Conservation (phyloP, 257 asterid genomes). For the Plantago major region DNA sequence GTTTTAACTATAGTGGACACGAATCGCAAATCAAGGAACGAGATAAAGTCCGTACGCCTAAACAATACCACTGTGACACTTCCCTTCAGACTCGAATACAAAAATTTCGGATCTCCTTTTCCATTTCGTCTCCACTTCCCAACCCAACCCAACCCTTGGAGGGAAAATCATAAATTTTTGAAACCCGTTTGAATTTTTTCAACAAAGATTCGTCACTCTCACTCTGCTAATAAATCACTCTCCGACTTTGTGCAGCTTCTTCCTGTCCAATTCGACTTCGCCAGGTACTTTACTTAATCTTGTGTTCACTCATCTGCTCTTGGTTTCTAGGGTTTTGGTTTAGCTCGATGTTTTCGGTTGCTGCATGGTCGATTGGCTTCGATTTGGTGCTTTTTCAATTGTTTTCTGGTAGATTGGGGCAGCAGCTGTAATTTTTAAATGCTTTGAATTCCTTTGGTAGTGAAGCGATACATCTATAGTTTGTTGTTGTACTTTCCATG, state of each 20-base stretch:
- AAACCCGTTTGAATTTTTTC: constrained; percentile 16
- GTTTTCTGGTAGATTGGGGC: too few species aligned
- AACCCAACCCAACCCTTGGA: constrained; percentile 59
- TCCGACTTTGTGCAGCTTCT: background rate
- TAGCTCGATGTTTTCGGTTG: background rate
- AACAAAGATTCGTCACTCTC: constrained; percentile 13
- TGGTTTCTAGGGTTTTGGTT: constrained; percentile 15
- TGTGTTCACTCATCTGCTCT: constrained; percentile 13
- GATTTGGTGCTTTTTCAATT: too few species aligned
- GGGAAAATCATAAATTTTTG: constrained; percentile 40
- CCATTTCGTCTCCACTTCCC: constrained; percentile 39
- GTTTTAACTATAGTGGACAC: constrained; percentile 16
- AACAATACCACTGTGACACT: constrained; percentile 16
- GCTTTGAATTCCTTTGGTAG: constrained; percentile 14
- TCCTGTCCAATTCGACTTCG: background rate
- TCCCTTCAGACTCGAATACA: constrained; percentile 26
- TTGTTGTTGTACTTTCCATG: constrained; percentile 9
- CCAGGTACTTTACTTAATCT: background rate
- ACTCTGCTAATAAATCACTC: background rate
- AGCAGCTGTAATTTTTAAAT: constrained; percentile 14
- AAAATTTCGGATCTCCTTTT: constrained; percentile 39
- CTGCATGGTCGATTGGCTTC: background rate
- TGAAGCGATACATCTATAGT: background rate
- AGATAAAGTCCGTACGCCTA: constrained; percentile 17
- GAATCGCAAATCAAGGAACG: constrained; percentile 41